A percentile compares a stretch with the other conserved stretches of the same genome.
These are phyloP conservation scores for Xylaria hypoxylon DNA, from an alignment of 2,329 filamentous ascomycete species.

Conservation along the genomic window DNA sequence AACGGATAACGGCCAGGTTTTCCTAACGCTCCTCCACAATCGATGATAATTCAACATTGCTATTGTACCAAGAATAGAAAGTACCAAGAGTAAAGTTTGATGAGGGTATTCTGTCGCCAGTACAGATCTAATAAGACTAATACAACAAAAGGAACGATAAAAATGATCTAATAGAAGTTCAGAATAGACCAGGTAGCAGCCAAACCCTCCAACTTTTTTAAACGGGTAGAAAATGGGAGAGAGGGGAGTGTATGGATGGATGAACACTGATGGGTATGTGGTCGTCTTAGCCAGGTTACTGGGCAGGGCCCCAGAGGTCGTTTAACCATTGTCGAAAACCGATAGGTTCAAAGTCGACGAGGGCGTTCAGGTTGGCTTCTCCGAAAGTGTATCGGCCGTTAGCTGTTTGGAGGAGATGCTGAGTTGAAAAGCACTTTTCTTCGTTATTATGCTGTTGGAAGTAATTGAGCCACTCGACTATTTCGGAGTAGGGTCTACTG, in stretches of 20 bases:
- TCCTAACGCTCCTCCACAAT: conserved; percentile 31
- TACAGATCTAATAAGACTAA: conserved; percentile 29
- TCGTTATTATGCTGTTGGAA: conserved; percentile 62
- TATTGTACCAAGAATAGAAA: background rate
- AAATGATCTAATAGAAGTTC: background rate
- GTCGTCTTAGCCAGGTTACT: conserved; percentile 24
- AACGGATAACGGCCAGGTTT: conserved; percentile 4
- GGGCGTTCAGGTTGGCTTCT: conserved; percentile 68
- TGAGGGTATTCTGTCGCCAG: conserved; percentile 33
- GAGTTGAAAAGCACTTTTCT: conserved; percentile 64
- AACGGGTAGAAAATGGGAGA: background rate
- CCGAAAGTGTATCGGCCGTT: conserved; percentile 75
- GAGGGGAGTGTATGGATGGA: background rate
- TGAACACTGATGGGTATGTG: background rate
- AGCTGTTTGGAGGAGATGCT: conserved; percentile 74
- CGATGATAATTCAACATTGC: conserved; percentile 26
- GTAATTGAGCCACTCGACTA: conserved; percentile 55
- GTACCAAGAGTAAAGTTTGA: background rate
- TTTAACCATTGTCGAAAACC: conserved; percentile 67
- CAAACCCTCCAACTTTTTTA: background rate
- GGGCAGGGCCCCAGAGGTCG: conserved; percentile 56
- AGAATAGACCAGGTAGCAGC: background rate
- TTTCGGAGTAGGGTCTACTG: conserved; percentile 55
- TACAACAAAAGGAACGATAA: conserved; percentile 2
- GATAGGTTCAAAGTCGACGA: conserved; percentile 60